Evolutionary conservation across 2,329 filamentous ascomycete species (phyloP), one percentile per base, ranked within the genome.

Genomic region (Fusarium albidum): DNA sequence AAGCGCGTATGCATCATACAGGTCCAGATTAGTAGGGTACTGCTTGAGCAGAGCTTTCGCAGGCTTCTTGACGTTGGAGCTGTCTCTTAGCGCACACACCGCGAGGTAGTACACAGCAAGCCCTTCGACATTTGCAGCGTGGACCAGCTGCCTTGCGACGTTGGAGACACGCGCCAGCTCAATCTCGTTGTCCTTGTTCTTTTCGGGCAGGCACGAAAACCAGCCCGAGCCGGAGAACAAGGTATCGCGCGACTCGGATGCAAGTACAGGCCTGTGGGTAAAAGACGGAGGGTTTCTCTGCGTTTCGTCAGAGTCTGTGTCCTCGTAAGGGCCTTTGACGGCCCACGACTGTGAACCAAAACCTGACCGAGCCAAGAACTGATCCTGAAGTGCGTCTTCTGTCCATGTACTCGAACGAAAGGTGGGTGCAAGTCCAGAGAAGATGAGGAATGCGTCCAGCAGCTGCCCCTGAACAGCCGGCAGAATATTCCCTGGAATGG

Each of bases 1-100:
- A 12, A 91, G 73, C 0, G 89, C 91, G 67, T 94, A 96, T 1
- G 87, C 85, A 61, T 92, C 89, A 72, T 96, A 97, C 1, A 97
- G 76, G 12, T 79, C 76, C 4, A 90, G 70, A 62, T 85, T 88
- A 1, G 83, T 78, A 0, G 86, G 78, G 49, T 84, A 82, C 40
- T 79, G 80, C 67, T 90, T 94, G n/a, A 97, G 73, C 0, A 96
- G 75, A 7, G 74, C 73, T 65, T 91, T 96, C 0, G 91, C 90
- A 7, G 81, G 77, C 68, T 91, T 96, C 61, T 84, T 88, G 21
- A 86, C 83, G 3, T 74, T 77, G 1, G 71, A 67, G 1, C 81
- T 76, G 35, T 86, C 81, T 49, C 83, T 82, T 0, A 72, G 67
- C 42, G 81, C 82, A 63, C 88, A 84, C 39, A 94, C 80, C 1